Evolutionary conservation across 164 flowering plant genomes (phyloP).

Genomic region (Stephania japonica): DNA sequence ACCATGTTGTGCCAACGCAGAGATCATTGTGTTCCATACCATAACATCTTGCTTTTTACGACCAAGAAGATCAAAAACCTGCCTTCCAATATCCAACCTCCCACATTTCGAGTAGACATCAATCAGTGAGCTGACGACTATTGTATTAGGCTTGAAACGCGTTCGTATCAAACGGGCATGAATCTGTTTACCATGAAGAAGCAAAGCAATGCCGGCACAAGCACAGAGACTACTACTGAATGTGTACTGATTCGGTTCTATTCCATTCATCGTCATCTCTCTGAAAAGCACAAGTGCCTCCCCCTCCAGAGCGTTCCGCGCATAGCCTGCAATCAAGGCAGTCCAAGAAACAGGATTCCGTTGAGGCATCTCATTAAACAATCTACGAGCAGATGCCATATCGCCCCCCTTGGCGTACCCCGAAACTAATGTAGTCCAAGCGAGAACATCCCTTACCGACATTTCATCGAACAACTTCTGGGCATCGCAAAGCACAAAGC

Average conservation of each 20-base stretch:
- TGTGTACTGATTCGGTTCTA: conserved; percentile 64
- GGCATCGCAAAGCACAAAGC: conserved; percentile 45
- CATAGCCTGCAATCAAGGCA: conserved; percentile 62
- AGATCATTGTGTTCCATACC: conserved; percentile 69
- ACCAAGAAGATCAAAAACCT: conserved; percentile 35
- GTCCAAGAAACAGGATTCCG: conserved; percentile 74
- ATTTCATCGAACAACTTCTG: conserved; percentile 54
- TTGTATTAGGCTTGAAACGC: conserved; percentile 46
- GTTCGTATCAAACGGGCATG: conserved; percentile 50
- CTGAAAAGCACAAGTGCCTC: conserved; percentile 47
- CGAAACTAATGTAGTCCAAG: conserved; percentile 73
- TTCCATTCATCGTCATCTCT: conserved; percentile 35
- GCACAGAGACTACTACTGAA: conserved; percentile 68
- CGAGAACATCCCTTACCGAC: conserved; percentile 42
- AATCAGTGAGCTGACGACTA: conserved; percentile 61
- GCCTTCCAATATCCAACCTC: conserved; percentile 27
- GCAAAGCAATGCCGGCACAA: conserved; percentile 45
- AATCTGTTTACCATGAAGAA: conserved; percentile 63
- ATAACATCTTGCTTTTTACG: conserved; percentile 39
- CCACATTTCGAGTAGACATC: conserved; percentile 86
- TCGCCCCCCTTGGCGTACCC: conserved; percentile 64
- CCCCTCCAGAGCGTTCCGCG: conserved; percentile 38
- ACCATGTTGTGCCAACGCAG: conserved; percentile 74
- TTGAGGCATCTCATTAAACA: conserved; percentile 63
- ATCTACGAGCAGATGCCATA: conserved; percentile 41